Evolutionary conservation across 1,139 yeast species (phyloP), one percentile per base, ranked within the genome.

Genomic region (Protomyces macrosporus): DNA sequence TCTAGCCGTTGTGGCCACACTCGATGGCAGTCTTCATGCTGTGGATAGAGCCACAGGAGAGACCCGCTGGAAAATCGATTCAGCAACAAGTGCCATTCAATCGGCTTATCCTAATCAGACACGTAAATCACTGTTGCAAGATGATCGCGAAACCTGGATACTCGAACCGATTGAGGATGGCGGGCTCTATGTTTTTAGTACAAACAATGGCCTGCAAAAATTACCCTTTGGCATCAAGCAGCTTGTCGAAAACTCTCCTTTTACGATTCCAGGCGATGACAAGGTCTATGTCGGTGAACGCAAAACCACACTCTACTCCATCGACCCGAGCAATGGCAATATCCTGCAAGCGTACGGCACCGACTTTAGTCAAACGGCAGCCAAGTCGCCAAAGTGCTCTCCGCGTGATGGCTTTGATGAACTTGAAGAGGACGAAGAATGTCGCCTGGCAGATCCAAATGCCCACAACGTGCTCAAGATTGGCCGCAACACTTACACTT

Each of bases 121-220:
- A 3, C n/a, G 35, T 34, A 42, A 45, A 7, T 45, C 63, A 3
- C 30, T 54, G 7, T 64, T 71, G 7, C 57, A 53, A 32, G 68
- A 65, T 30, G 40, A 34, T 16, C 55, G 56, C 40, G 67, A 80
- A 50, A 78, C 80, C 0, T 89, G 98, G 95, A 86, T 91, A 68
- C 95, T 93, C 0, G 98, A 93, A 70, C 98, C 98, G 0, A 83
- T 82, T 69, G 86, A 85, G 7, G 96, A 89, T 67, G 99, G 99
- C 0, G 78, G 86, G 0, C 78, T 93, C n/a, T 91, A 86, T 74
- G 90, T 86, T 72, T 91, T 91, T 75, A 85, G 90, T n/a, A 86
- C 86, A 9, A 83, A 82, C 52, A 79, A 76, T 48, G 98, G 98
- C 0, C 76, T 93, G 51, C 89, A 88, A 71, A 86, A 84, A 72